Conservation (phyloP, 176 grass and related monocot species). For the Pharus latifolius region DNA sequence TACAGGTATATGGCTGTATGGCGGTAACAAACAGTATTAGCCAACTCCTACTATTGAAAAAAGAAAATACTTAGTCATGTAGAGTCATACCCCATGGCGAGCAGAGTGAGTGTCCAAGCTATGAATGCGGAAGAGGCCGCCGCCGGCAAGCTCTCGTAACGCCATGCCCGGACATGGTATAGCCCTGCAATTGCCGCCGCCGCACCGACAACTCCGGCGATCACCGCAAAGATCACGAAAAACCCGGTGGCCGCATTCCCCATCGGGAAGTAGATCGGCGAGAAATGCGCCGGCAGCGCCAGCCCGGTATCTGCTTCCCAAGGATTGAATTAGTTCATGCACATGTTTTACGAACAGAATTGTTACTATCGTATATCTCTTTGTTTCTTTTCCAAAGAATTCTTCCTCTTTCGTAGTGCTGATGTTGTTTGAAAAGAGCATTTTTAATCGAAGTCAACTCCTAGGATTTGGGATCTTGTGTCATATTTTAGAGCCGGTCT, state of each 20-base stretch:
- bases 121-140: constrained; percentile 60
- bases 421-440: too few relatives aligned
- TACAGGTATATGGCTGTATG: too few relatives aligned
- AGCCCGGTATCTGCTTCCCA: constrained; percentile 27
- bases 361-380: too few relatives aligned
- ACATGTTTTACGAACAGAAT: too few relatives aligned
- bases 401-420: too few relatives aligned
- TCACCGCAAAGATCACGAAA: constrained; percentile 74
- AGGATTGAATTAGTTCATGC: background rate
- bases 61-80: too few relatives aligned
- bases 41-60: too few relatives aligned
- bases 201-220: constrained; percentile 71
- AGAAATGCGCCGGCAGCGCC: constrained; percentile 69
- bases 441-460: too few relatives aligned
- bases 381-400: too few relatives aligned
- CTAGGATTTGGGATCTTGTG: too few relatives aligned
- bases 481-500: too few relatives aligned
- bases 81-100: constrained; percentile 71
- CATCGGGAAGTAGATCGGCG: constrained; percentile 81
- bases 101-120: constrained; percentile 84
- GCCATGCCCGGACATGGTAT: constrained; percentile 52
- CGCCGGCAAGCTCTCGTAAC: constrained; percentile 47
- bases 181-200: constrained; percentile 66
- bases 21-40: too few relatives aligned
- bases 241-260: constrained; percentile 90